Evolutionary conservation across 768 basidiomycete species (phyloP).

Genomic region (Lentinula raphanica): DNA sequence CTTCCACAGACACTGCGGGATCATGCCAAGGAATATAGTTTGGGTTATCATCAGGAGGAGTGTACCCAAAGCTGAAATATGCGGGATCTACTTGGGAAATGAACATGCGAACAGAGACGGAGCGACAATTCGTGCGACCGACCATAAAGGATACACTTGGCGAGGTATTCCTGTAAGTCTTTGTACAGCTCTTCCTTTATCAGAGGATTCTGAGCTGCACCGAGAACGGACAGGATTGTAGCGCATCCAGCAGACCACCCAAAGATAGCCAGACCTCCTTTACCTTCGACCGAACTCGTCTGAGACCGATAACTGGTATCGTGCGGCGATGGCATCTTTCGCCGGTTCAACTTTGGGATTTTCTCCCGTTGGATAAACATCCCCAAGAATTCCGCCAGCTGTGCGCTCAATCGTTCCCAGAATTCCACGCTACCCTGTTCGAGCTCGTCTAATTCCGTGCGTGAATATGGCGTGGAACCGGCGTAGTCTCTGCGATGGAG

Average conservation of each 20-base stretch:
- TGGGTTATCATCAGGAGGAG: conserved; percentile 1
- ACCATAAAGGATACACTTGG: conserved; percentile 15
- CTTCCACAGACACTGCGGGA: conserved; percentile 4
- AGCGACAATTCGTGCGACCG: background rate
- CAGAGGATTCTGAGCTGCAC: conserved; percentile 4
- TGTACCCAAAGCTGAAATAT: conserved; percentile 11
- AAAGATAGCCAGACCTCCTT: conserved; percentile 15
- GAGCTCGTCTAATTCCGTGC: conserved; percentile 16
- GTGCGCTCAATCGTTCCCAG: conserved; percentile 13
- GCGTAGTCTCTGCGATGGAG: conserved; percentile 20
- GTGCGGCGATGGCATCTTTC: background rate
- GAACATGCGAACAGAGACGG: too few species aligned
- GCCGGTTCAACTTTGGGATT: conserved; percentile 12
- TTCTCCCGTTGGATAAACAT: conserved; percentile 12
- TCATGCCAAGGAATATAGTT: conserved; percentile 10
- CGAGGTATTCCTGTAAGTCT: conserved; percentile 9
- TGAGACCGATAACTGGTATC: background rate
- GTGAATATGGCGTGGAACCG: conserved; percentile 17
- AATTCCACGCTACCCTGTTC: conserved; percentile 8
- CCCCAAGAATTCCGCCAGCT: conserved; percentile 15
- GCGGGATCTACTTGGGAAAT: conserved; percentile 7
- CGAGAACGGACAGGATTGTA: conserved; percentile 3
- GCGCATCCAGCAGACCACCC: conserved; percentile 18
- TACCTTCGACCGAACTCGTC: background rate
- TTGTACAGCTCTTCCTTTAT: background rate